Evolutionary conservation across 768 basidiomycete genomes (phyloP).

Genomic region (Mycena rosella): DNA sequence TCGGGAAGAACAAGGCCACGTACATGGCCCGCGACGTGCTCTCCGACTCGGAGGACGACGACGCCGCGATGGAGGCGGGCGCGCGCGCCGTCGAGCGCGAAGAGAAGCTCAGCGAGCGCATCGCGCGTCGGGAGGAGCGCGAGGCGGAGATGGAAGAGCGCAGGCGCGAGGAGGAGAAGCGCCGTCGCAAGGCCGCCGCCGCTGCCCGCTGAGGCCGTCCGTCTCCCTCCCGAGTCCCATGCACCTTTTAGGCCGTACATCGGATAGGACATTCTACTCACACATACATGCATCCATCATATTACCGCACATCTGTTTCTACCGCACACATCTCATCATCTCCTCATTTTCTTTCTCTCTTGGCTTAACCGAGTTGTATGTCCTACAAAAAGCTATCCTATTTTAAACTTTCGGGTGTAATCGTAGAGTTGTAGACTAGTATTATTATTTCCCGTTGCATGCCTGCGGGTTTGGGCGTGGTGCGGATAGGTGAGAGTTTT

Average conservation of each 20-base stretch:
- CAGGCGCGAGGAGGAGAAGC: slow-evolving; percentile 36
- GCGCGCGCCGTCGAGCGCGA: slow-evolving; percentile 71
- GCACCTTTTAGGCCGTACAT: not conserved
- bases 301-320: not conserved
- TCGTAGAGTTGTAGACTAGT: slow-evolving; percentile 25
- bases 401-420: slow-evolving; percentile 24
- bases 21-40: slow-evolving; percentile 69
- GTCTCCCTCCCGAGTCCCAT: not conserved
- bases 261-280: not conserved
- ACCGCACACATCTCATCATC: not conserved
- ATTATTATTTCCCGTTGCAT: slow-evolving; percentile 5
- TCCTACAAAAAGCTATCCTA: slow-evolving; percentile 23
- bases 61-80: slow-evolving; percentile 85
- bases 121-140: slow-evolving; percentile 46
- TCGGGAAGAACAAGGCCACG: slow-evolving; percentile 72
- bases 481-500: not conserved
- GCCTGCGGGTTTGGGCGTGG: not conserved
- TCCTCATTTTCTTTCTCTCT: not conserved
- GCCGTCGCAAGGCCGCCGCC: slow-evolving; percentile 27
- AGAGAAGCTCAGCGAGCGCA: slow-evolving; percentile 64
- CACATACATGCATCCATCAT: not conserved
- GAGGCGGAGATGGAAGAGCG: slow-evolving; percentile 35
- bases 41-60: slow-evolving; percentile 64
- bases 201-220: not conserved
- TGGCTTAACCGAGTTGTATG: slow-evolving; percentile 4